These are phyloP conservation scores for Hyaloscypha finlandica DNA, from an alignment of 495 filamentous ascomycete genomes.

Conservation along the genomic window DNA sequence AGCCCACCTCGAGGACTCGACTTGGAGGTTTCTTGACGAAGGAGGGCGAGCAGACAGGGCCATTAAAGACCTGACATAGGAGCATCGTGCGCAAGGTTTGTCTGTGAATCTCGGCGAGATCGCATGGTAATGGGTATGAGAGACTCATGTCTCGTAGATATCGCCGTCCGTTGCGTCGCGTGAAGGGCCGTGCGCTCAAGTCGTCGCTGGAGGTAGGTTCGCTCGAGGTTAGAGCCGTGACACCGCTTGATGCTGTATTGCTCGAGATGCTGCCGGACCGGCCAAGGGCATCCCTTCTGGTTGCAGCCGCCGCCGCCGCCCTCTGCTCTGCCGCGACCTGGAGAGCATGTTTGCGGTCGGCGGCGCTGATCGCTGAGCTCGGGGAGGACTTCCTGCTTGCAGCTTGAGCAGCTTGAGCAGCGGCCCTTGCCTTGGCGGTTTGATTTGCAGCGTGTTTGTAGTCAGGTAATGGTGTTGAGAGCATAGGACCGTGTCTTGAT, in stretches of 20 bases:
- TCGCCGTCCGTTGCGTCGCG: constrained; percentile 72
- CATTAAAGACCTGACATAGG: constrained; percentile 76
- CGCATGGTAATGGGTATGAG: constrained; percentile 83
- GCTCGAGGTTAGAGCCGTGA: constrained; percentile 29
- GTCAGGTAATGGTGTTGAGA: constrained; percentile 31
- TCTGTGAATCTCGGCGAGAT: constrained; percentile 83
- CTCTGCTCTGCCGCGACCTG: constrained; percentile 18
- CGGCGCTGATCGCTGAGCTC: constrained; percentile 20
- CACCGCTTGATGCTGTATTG: constrained; percentile 28
- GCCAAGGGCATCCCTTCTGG: constrained; percentile 19
- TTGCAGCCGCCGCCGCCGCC: constrained; percentile 7
- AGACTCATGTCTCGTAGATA: constrained; percentile 77
- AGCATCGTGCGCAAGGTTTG: constrained; percentile 84
- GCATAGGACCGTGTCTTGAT: constrained; percentile 29
- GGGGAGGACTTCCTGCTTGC: constrained; percentile 27
- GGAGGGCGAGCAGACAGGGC: constrained; percentile 72
- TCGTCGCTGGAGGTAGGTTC: constrained; percentile 23
- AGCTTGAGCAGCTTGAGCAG: constrained; percentile 17
- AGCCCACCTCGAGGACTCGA: constrained; percentile 83
- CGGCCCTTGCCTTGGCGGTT: constrained; percentile 28
- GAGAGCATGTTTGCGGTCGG: constrained; percentile 27
- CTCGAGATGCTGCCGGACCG: constrained; percentile 32
- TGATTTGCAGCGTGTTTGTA: constrained; percentile 33
- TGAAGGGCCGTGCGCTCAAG: constrained; percentile 60
- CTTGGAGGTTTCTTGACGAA: constrained; percentile 65